Conservation (phyloP, 306 rosid genomes). For the peach (Prunus persica) region DNA sequence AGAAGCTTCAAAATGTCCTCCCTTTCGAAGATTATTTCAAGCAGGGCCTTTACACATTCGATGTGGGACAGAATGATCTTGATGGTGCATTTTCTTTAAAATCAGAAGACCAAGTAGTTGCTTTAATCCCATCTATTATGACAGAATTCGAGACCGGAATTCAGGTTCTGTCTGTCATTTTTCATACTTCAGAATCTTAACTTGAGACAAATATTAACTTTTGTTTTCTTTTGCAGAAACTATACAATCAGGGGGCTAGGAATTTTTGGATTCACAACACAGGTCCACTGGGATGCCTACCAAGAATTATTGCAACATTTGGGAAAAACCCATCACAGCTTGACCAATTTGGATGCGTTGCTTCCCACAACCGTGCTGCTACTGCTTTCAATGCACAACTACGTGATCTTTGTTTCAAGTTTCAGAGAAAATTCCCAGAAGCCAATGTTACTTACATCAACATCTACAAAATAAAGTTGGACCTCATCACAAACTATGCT, state of each 20-base stretch:
- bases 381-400: constrained; percentile 32
- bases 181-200: background rate
- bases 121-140: constrained; percentile 24
- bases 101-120: constrained; percentile 29
- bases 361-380: constrained; percentile 35
- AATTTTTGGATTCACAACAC: constrained; percentile 45
- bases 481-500: constrained; percentile 37
- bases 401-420: constrained; percentile 26
- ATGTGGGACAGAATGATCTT: constrained; percentile 42
- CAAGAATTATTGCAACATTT: constrained; percentile 28
- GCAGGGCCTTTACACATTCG: constrained; percentile 36
- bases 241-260: constrained; percentile 32
- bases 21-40: constrained; percentile 31
- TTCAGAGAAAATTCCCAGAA: constrained; percentile 20
- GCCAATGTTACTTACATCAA: constrained; percentile 35
- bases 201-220: background rate
- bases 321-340: constrained; percentile 29
- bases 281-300: constrained; percentile 45
- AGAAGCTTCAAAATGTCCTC: constrained; percentile 15
- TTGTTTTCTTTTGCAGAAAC: constrained; percentile 18
- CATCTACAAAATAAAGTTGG: constrained; percentile 30
- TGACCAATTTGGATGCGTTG: constrained; percentile 35
- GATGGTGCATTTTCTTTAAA: constrained; percentile 29
- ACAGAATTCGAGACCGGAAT: constrained; percentile 29
- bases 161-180: background rate